Percentiles rank a stretch among this genome's conserved stretches.
Conservation (phyloP, 768 basidiomycete genomes). For the Suillus luteus region DNA sequence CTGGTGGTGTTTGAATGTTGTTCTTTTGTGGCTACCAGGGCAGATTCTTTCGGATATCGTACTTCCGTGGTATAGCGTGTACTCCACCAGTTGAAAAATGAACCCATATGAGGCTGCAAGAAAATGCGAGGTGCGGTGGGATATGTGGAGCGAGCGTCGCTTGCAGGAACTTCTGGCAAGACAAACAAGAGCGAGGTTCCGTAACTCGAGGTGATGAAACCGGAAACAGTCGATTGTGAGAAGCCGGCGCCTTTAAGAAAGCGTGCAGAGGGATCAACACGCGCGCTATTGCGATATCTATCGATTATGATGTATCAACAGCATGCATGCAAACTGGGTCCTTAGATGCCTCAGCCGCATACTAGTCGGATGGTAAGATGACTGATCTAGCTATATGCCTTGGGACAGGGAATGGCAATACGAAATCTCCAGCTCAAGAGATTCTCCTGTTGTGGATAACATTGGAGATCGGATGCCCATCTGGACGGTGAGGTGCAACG, state of each 20-base stretch:
- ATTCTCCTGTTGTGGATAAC: not conserved
- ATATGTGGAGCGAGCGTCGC: not conserved
- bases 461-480: not conserved
- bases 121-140: not conserved
- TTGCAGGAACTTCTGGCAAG: not conserved
- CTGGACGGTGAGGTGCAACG: not conserved
- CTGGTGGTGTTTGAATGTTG: constrained; percentile 13
- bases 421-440: not conserved
- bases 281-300: not conserved
- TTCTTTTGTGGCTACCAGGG: constrained; percentile 23
- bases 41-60: constrained; percentile 23
- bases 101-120: constrained; percentile 19
- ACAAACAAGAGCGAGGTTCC: not conserved
- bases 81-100: constrained; percentile 19
- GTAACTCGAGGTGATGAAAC: constrained; percentile 3
- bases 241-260: constrained; percentile 7
- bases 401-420: not conserved
- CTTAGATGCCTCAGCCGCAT: not conserved
- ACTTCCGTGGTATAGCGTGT: constrained; percentile 21
- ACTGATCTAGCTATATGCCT: not conserved
- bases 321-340: not conserved
- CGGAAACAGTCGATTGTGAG: constrained; percentile 5
- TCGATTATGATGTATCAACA: not conserved
- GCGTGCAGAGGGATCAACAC: not conserved
- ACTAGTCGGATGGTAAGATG: not conserved